These are phyloP conservation scores for Kingdonia uniflora DNA, from an alignment of 164 flowering plant genomes.

Conservation along the genomic window DNA sequence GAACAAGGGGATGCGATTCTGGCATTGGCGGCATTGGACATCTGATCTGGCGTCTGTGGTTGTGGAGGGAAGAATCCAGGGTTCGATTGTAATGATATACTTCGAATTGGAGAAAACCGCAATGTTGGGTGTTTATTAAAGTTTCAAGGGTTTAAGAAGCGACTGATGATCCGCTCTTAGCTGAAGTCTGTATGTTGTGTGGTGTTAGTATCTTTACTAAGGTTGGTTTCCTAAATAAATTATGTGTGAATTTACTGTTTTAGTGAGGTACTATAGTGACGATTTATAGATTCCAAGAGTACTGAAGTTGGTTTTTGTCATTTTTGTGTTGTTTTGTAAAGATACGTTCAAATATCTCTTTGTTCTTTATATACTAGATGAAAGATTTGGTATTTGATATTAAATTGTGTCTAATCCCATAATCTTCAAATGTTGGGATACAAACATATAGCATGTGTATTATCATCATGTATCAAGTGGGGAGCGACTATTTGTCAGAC, in stretches of 20 bases:
- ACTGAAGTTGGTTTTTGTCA: too few species aligned
- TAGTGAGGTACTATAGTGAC: neutral
- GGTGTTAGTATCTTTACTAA: constrained; percentile 61
- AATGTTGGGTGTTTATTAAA: constrained; percentile 39
- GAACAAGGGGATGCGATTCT: constrained; percentile 48
- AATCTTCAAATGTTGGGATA: too few species aligned
- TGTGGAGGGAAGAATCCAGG: constrained; percentile 49
- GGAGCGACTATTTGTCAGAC: too few species aligned
- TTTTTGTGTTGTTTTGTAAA: too few species aligned
- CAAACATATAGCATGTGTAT: too few species aligned
- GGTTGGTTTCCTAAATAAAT: constrained; percentile 20
- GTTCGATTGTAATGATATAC: constrained; percentile 41
- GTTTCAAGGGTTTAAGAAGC: constrained; percentile 52
- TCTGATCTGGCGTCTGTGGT: constrained; percentile 74
- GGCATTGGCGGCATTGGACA: constrained; percentile 52
- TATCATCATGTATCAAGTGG: too few species aligned
- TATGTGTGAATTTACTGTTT: neutral
- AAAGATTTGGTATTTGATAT: too few species aligned
- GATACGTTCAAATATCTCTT: too few species aligned
- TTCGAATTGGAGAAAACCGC: constrained; percentile 45
- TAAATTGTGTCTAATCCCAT: too few species aligned
- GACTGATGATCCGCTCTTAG: constrained; percentile 58
- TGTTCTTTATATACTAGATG: too few species aligned
- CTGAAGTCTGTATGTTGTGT: constrained; percentile 51
- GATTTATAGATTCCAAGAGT: too few species aligned